Percentiles rank a stretch among this genome's conserved stretches.
Conservation (phyloP, 116 monocot species). For the Zostera marina region DNA sequence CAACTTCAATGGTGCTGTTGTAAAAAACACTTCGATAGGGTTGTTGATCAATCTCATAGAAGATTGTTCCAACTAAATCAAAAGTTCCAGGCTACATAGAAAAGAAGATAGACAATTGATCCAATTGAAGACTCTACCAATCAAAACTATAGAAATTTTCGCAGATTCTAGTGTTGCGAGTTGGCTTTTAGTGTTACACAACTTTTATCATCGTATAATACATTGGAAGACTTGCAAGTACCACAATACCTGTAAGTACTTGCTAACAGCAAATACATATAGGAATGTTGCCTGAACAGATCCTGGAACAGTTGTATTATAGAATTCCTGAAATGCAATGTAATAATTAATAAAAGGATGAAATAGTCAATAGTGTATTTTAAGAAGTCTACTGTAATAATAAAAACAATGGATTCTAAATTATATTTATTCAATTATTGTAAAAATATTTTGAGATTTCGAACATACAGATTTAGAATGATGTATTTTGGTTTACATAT, state of each 20-base stretch:
- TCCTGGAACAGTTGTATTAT: constrained; percentile 60
- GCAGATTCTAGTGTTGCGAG: too few relatives aligned
- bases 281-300: constrained; percentile 85
- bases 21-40: constrained; percentile 68
- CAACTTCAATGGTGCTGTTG: constrained; percentile 81
- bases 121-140: too few relatives aligned
- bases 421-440: too few relatives aligned
- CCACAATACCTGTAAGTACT: constrained; percentile 62
- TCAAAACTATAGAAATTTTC: too few relatives aligned
- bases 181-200: too few relatives aligned
- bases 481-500: too few relatives aligned
- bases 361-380: background rate
- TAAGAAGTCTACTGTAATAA: too few relatives aligned
- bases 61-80: constrained; percentile 73
- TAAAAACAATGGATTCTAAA: too few relatives aligned
- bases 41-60: constrained; percentile 87
- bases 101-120: background rate
- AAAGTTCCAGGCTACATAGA: constrained; percentile 64
- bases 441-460: too few relatives aligned
- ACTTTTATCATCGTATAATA: too few relatives aligned
- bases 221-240: background rate
- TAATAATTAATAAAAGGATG: background rate
- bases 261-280: constrained; percentile 80
- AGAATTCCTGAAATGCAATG: constrained; percentile 28
- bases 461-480: too few relatives aligned